Conservation (phyloP, 2,329 filamentous ascomycete genomes). For the Meredithiella fracta region DNA sequence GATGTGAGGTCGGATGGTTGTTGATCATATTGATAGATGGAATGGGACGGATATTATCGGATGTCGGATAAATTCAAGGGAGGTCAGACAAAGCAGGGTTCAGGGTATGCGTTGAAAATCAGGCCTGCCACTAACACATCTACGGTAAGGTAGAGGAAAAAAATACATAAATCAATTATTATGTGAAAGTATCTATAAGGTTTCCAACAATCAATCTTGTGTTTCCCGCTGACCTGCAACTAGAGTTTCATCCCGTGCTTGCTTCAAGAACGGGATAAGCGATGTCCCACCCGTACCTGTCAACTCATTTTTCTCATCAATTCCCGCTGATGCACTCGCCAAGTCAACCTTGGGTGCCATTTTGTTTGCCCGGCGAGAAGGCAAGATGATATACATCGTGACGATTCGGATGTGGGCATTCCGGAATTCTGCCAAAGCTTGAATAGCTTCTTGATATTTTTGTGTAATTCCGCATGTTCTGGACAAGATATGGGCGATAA, state of each 20-base stretch:
- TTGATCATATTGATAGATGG: too few relatives aligned
- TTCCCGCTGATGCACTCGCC: constrained; percentile 4
- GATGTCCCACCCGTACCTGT: constrained; percentile 87
- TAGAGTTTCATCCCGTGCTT: constrained; percentile 77
- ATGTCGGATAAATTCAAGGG: too few relatives aligned
- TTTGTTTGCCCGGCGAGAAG: constrained; percentile 51
- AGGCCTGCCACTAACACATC: too few relatives aligned
- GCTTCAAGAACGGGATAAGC: constrained; percentile 88
- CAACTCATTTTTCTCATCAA: constrained; percentile 24
- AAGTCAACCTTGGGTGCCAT: neutral
- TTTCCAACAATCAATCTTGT: neutral
- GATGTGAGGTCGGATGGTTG: too few relatives aligned
- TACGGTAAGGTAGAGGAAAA: too few relatives aligned
- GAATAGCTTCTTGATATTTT: constrained; percentile 80
- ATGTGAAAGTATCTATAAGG: too few relatives aligned
- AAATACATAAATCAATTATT: too few relatives aligned
- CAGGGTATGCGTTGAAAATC: too few relatives aligned
- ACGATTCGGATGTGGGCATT: constrained; percentile 96
- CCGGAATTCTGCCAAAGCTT: constrained; percentile 49
- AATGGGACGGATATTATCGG: too few relatives aligned
- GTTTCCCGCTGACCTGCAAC: neutral
- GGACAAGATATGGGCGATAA: constrained; percentile 30
- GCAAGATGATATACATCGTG: constrained; percentile 83
- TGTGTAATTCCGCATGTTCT: constrained; percentile 49
- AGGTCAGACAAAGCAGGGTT: too few relatives aligned